Evolutionary conservation across 805 yeast species (phyloP), one percentile per base, ranked within the genome.

Genomic region (Brettanomyces custersianus): DNA sequence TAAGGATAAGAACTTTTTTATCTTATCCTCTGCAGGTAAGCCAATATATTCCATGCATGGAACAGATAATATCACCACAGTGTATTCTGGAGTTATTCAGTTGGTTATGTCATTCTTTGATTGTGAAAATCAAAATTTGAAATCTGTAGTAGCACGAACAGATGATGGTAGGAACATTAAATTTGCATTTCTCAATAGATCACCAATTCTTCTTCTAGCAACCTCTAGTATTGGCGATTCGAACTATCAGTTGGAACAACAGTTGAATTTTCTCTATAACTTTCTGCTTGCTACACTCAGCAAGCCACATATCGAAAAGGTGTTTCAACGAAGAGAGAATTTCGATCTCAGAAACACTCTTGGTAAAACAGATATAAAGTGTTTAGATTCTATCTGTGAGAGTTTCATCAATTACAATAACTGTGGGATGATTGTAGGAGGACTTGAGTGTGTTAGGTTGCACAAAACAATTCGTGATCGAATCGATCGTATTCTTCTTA

Each of bases 41-140:
- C 94, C 94, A 2, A 79, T 87, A 5, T 87, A 80, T 55, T 74
- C 94, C 2, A 64, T 79, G 66, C 74, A 77, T 51, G 94, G 92
- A 2, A 62, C 74, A 2, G 88, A 83, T 36, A 78, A 75, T 25
- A 56, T 75, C 12, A 64, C 80, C 2, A 59, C 82, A 30, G 80
- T 85, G 0, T 80, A 80, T 47, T 74, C 80, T 62, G 95, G 94
- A 1, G 64, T 87, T 2, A 70, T 87, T 3, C 88, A 87, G 44
- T 84, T 96, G 0, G 72, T 87, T 5, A 69, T 85, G 7, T 72
- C 80, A 9, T 78, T 77, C 34, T 87, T 82, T 51, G 44, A 51
- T 18, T 60, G 57, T 24, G 48, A 48, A 15, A 29, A 48, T 4
- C 65, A 62, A 27, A 48, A 45, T n/a, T 47, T 81, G 25, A 65